A percentile compares a stretch with the other conserved stretches of the same genome.
These are phyloP conservation scores for Sugiyamaella neomexicana DNA, from an alignment of 1,139 yeast species.

Conservation along the genomic window DNA sequence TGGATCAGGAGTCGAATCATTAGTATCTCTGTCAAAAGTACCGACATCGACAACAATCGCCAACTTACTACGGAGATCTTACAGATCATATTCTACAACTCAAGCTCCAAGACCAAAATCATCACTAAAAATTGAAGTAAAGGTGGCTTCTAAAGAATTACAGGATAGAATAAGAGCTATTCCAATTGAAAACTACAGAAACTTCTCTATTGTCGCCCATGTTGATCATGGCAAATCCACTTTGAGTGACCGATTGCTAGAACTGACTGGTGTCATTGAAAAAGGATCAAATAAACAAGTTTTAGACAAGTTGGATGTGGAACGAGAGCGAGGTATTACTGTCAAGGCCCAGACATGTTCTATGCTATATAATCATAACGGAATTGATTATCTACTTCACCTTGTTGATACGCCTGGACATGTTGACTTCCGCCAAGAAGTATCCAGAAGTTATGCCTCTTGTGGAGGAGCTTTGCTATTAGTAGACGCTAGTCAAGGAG, in stretches of 20 bases:
- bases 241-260: conserved; percentile 79
- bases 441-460: conserved; percentile 88
- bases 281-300: conserved; percentile 82
- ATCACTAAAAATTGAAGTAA: conserved; percentile 9
- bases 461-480: conserved; percentile 91
- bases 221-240: conserved; percentile 99
- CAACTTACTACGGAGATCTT: background rate
- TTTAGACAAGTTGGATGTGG: conserved; percentile 89
- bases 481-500: conserved; percentile 95
- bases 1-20: background rate
- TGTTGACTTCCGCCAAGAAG: conserved; percentile 94
- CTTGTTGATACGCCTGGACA: conserved; percentile 98
- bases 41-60: background rate
- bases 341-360: conserved; percentile 96
- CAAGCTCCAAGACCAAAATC: background rate
- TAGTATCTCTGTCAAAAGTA: background rate
- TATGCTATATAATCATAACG: conserved; percentile 76
- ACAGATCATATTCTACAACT: background rate
- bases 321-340: conserved; percentile 93
- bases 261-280: conserved; percentile 83
- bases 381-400: conserved; percentile 76
- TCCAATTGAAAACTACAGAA: conserved; percentile 80
- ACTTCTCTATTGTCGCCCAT: conserved; percentile 94
- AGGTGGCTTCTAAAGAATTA: conserved; percentile 25
- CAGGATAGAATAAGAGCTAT: conserved; percentile 63